Conservation (phyloP, 2,329 filamentous ascomycete species). For the Alternaria burnsii region DNA sequence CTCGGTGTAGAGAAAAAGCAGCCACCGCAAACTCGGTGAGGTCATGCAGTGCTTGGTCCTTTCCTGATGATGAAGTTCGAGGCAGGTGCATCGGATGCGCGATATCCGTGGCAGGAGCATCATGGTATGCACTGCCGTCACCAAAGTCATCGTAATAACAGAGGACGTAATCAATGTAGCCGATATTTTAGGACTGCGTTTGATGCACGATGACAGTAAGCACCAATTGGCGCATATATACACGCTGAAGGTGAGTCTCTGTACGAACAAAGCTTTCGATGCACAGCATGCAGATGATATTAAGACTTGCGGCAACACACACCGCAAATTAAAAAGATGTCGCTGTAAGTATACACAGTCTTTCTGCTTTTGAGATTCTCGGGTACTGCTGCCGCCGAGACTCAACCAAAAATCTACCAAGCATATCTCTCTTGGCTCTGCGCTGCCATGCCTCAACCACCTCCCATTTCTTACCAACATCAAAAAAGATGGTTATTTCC, state of each 20-base stretch:
- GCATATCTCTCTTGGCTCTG: neutral
- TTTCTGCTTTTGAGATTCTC: neutral
- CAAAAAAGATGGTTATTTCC: slow-evolving; percentile 21
- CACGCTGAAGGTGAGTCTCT: neutral
- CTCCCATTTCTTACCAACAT: neutral
- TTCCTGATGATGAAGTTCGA: neutral
- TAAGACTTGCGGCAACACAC: too few relatives aligned
- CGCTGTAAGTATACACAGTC: neutral
- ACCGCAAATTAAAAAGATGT: neutral
- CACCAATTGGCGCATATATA: neutral
- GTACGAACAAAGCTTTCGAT: neutral
- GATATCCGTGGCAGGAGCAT: neutral
- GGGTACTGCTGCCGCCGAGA: neutral
- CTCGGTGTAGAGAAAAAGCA: neutral
- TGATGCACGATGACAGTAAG: neutral
- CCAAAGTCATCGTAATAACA: neutral
- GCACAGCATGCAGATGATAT: neutral
- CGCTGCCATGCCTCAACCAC: neutral
- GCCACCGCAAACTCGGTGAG: neutral
- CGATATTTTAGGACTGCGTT: neutral
- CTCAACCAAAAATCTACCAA: neutral
- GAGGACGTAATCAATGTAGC: neutral
- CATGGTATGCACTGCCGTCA: neutral
- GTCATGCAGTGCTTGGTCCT: neutral
- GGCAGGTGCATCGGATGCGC: neutral